These are phyloP conservation scores for Magnaporthiopsis poae DNA, from an alignment of 2,329 filamentous ascomycete genomes.

Conservation along the genomic window DNA sequence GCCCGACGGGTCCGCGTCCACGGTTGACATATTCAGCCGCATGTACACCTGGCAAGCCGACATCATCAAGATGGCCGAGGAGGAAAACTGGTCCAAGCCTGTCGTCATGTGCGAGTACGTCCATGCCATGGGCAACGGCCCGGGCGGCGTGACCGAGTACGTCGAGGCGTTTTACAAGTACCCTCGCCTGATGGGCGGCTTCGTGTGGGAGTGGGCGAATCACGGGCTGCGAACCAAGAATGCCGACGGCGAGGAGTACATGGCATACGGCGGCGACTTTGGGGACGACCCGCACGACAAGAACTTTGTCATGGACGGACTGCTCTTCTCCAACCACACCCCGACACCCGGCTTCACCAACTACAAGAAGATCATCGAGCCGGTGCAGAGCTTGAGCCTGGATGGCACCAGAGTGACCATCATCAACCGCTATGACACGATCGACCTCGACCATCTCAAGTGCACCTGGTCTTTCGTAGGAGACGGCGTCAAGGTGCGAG, in stretches of 20 bases:
- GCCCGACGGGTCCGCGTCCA: conserved; percentile 44
- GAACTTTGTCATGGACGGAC: conserved; percentile 44
- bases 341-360: conserved; percentile 43
- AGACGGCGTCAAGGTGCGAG: conserved; percentile 26
- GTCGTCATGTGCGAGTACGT: conserved; percentile 41
- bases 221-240: conserved; percentile 37
- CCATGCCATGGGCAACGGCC: conserved; percentile 59
- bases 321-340: conserved; percentile 36
- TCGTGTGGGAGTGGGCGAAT: conserved; percentile 52
- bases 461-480: conserved; percentile 33
- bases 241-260: conserved; percentile 32
- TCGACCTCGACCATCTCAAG: conserved; percentile 38
- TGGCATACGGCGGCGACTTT: conserved; percentile 47
- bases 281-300: conserved; percentile 46
- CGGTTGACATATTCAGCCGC: conserved; percentile 49
- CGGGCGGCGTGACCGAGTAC: conserved; percentile 56
- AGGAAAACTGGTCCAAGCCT: conserved; percentile 34
- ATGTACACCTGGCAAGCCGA: conserved; percentile 48
- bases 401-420: conserved; percentile 34
- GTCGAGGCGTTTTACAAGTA: conserved; percentile 50
- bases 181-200: conserved; percentile 49
- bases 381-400: conserved; percentile 40
- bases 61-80: conserved; percentile 26
- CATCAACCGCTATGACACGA: conserved; percentile 46
- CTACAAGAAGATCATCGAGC: conserved; percentile 50